Conservation (phyloP, 2,329 filamentous ascomycete species). For the Arthrinium puccinioides region DNA sequence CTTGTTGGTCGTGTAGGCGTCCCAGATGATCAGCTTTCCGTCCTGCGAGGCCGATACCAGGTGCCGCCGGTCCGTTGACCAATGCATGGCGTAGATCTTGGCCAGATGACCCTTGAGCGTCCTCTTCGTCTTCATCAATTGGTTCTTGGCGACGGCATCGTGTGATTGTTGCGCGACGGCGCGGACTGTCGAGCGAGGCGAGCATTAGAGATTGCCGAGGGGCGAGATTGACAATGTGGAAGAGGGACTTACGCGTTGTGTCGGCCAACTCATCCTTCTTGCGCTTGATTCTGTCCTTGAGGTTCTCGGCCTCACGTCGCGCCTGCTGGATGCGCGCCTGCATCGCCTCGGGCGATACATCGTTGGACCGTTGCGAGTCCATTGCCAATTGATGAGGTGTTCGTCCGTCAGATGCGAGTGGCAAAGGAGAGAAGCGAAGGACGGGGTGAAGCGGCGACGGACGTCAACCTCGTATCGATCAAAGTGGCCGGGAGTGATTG, state of each 20-base stretch:
- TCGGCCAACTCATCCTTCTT: slow-evolving; percentile 99
- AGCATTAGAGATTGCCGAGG: neutral
- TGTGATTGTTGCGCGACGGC: slow-evolving; percentile 88
- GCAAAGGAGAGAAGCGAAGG: neutral
- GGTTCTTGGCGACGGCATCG: slow-evolving; percentile 83
- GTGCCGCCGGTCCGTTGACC: slow-evolving; percentile 96
- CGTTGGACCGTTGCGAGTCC: slow-evolving; percentile 51
- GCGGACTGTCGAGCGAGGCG: slow-evolving; percentile 55
- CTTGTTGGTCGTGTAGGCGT: slow-evolving; percentile 99
- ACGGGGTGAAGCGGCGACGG: neutral
- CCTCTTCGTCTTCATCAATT: slow-evolving; percentile 93
- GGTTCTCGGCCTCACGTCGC: slow-evolving; percentile 91
- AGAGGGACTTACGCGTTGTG: slow-evolving; percentile 73
- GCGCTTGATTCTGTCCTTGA: slow-evolving; percentile 98
- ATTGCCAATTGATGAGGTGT: slow-evolving; percentile 32
- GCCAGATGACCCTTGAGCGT: slow-evolving; percentile 96
- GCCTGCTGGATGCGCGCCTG: slow-evolving; percentile 90
- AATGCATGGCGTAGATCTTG: slow-evolving; percentile 99
- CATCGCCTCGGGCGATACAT: slow-evolving; percentile 70
- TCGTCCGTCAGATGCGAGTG: neutral
- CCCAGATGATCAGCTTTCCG: slow-evolving; percentile 99
- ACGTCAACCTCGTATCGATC: too few species aligned
- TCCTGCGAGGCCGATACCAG: slow-evolving; percentile 97
- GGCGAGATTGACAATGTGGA: neutral
- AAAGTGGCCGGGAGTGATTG: too few species aligned